Evolutionary conservation across 2,329 filamentous ascomycete genomes (phyloP), one percentile per base, ranked within the genome.

Genomic region (Calonectria multiphialidica): DNA sequence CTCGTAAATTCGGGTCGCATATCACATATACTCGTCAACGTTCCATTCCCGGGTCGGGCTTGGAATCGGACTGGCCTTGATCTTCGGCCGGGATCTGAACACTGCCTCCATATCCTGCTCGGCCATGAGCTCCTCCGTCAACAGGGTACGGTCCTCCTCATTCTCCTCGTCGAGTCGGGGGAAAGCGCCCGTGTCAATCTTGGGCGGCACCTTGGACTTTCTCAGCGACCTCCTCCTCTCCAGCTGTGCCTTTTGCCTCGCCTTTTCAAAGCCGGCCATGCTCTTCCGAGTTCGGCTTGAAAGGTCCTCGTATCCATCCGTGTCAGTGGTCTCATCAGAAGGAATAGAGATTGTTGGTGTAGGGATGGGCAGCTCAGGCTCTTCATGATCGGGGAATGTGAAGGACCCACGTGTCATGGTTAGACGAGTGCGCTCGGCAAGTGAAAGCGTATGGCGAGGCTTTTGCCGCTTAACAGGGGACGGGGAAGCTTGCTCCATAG

Each of bases 81-180:
- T 91, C 82, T 92, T 93, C 0, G 96, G 96, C 75, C 96, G 85
- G 74, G 94, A 96, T 84, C 93, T 94, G 82, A 98, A 98, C 1
- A 98, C 93, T 30, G 93, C 93, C 71, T 94, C 93, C 82, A 95
- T 94, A 72, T 97, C 95, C 75, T 95, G 92, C 67, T 92, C 89
- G 18, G 71, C 88, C 69, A 98, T 92, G 47, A 98, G 84, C 74
- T 93, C 90, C 79, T 96, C 93, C 0, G 89, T 87, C 10, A 94
- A 88, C 1, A 91, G 87, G 28, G 82, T 79, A n/a, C 83, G 83
- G 9, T 80, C 82, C 63, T 86, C 88, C 76, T 91, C 88, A 6
- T 87, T 85, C 6, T 90, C 81, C 30, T 82, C 85, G 0, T 86
- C 82, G 68, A 59, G 35, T 37, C 35, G n/a, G 10, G 53, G 53